phyloP scores from a whole-genome alignment of 768 basidiomycete genomes.

The Suillus cothurnatus region DNA sequence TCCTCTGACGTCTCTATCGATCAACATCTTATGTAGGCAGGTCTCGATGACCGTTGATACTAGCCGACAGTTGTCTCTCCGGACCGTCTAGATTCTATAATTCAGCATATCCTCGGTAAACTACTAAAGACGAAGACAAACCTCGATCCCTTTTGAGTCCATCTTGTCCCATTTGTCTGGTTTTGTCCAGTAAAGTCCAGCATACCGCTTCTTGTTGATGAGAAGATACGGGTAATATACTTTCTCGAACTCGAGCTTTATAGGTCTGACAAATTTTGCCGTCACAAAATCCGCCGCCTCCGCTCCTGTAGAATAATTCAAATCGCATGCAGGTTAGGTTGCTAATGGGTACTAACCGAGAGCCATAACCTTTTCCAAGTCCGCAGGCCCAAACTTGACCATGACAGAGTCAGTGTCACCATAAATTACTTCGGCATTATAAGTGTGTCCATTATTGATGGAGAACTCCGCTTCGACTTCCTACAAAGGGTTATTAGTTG shows the following conservation, averaged over 20 bases:
- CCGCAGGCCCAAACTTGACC: slow-evolving; percentile 93
- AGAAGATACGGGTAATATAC: slow-evolving; percentile 98
- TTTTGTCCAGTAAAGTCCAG: slow-evolving; percentile 96
- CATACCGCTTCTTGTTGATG: slow-evolving; percentile 98
- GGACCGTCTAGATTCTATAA: slow-evolving; percentile 71
- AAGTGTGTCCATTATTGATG: slow-evolving; percentile 78
- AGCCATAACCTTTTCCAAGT: slow-evolving; percentile 86
- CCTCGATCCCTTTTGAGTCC: slow-evolving; percentile 99
- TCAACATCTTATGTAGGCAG: slow-evolving; percentile 96
- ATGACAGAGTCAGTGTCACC: slow-evolving; percentile 99
- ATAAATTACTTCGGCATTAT: slow-evolving; percentile 95
- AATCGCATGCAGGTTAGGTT: slow-evolving; percentile 4
- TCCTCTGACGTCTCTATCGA: slow-evolving; percentile 90
- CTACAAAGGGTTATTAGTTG: slow-evolving; percentile 34
- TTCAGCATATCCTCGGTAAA: slow-evolving; percentile 1
- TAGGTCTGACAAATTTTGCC: slow-evolving; percentile 87
- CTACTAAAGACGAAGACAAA: slow-evolving; percentile 33
- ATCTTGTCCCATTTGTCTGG: slow-evolving; percentile 98
- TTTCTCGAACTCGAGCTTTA: slow-evolving; percentile 99
- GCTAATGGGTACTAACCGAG: slow-evolving; percentile 58
- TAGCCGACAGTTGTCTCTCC: slow-evolving; percentile 97
- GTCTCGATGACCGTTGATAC: slow-evolving; percentile 98
- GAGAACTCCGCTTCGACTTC: slow-evolving; percentile 91
- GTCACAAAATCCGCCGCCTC: slow-evolving; percentile 95
- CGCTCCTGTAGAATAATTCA: slow-evolving; percentile 54